Evolutionary conservation across 164 flowering plant genomes (phyloP), one percentile per base, ranked within the genome.

Genomic region (Vitis cinerea): DNA sequence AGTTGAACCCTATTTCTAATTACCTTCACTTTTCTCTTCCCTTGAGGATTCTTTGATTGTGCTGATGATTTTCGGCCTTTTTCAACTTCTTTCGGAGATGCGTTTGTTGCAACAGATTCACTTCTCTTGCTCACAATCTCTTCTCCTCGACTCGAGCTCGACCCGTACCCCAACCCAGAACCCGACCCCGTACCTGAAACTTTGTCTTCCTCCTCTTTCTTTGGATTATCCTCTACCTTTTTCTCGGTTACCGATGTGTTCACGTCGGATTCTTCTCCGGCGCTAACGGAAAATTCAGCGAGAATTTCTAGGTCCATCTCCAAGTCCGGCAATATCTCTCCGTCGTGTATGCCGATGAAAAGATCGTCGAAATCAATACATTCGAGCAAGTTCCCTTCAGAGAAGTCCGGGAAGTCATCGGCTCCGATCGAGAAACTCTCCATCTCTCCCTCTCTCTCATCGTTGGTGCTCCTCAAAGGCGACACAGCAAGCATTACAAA

Each of bases 251-350:
- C 14, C 29, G 79, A 72, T 4, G 74, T 61, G 60, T 75, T 78
- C 44, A 68, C n/a, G 9, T 84, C 83, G 15, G 90, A 87, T 31
- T 85, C 89, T 44, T 87, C 89, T 6, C 86, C 84, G 5, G 84
- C 78, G 71, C 86, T 83, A 59, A 71, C 55, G 0, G 98, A 84
- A 63, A 87, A 88, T 16, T 88, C 94, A 0, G 93, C 88, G 1
- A 90, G 80, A 65, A 94, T 67, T 23, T 94, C 95, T 13, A 93
- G 80, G 82, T 92, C 97, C 87, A 92, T 81, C 79, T 90, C 97
- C 88, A 94, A 78, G 76, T 88, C 95, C 11, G 93, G 98, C 63
- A 92, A 69, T 51, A 82, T 71, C 56, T 92, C 91, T 7, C 82
- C 88, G 53, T 86, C 86, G 7, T 77, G 81, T 55, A 86, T 81